Evolutionary conservation across 495 filamentous ascomycete genomes (phyloP).

Genomic region (Cetradonia linearis): DNA sequence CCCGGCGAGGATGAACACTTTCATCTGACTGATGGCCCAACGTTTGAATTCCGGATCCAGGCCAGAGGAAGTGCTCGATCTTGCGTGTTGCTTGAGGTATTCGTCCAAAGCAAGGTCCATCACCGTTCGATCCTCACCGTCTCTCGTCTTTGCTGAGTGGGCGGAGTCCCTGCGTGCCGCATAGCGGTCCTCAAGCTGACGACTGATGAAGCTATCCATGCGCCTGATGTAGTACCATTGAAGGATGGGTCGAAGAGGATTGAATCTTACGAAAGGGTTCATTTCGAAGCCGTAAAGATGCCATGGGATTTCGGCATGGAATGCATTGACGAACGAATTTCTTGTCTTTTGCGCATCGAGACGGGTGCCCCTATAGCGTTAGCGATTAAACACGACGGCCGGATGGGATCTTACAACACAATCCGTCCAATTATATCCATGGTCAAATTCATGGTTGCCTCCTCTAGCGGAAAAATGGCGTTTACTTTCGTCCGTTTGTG

Average conservation of each 20-base stretch:
- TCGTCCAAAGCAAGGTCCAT: conserved; percentile 32
- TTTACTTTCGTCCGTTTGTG: conserved; percentile 14
- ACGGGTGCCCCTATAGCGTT: conserved; percentile 16
- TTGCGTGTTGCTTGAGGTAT: conserved; percentile 24
- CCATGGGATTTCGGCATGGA: conserved; percentile 27
- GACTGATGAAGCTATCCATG: conserved; percentile 23
- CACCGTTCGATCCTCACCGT: conserved; percentile 19
- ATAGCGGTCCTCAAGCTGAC: conserved; percentile 26
- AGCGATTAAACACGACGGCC: neutral
- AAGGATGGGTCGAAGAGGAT: conserved; percentile 25
- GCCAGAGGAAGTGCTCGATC: conserved; percentile 26
- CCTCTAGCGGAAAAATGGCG: conserved; percentile 22
- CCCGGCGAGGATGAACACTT: conserved; percentile 31
- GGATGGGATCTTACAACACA: conserved; percentile 25
- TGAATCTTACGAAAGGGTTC: conserved; percentile 26
- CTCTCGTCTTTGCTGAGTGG: conserved; percentile 4
- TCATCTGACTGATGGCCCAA: conserved; percentile 25
- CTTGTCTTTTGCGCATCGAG: conserved; percentile 24
- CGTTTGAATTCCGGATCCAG: conserved; percentile 15
- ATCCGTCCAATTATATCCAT: conserved; percentile 28
- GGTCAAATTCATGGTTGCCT: conserved; percentile 4
- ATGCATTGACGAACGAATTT: conserved; percentile 23
- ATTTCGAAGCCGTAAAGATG: conserved; percentile 23
- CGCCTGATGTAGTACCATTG: conserved; percentile 23
- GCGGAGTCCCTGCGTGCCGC: conserved; percentile 2